phyloP scores from a whole-genome alignment of 116 monocot species.

The Trichopus zeylanicus region DNA sequence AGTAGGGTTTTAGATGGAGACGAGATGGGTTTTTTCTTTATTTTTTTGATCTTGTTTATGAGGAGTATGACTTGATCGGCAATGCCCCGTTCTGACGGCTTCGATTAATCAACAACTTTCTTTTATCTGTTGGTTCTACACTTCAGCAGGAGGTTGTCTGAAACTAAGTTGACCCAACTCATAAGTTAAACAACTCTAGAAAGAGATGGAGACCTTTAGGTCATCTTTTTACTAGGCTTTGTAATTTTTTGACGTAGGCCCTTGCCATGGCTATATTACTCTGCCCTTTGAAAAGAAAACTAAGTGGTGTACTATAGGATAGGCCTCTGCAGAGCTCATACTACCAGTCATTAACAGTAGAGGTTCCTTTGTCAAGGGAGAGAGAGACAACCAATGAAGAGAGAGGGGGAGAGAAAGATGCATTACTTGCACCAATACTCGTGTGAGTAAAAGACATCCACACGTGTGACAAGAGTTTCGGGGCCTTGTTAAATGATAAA shows the following conservation, averaged over 20 bases:
- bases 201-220: not conserved
- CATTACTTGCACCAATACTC: constrained; percentile 14
- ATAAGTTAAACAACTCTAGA: constrained; percentile 1
- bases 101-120: no score
- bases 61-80: constrained; percentile 1
- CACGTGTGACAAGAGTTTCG: constrained; percentile 26
- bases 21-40: not conserved
- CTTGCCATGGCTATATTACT: not conserved
- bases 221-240: not conserved
- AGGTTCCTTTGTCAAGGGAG: constrained; percentile 19
- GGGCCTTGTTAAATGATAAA: constrained; percentile 8
- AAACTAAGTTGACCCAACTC: constrained; percentile 8
- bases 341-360: constrained; percentile 19
- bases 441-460: constrained; percentile 19
- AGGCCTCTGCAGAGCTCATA: constrained; percentile 9
- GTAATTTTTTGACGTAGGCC: not conserved
- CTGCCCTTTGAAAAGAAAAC: constrained; percentile 21
- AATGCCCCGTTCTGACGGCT: constrained; percentile 7
- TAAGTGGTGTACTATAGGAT: constrained; percentile 4
- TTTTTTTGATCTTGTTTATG: not conserved
- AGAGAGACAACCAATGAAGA: constrained; percentile 5
- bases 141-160: constrained; percentile 6
- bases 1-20: not conserved
- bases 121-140: not conserved
- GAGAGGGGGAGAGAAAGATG: not conserved